These are phyloP conservation scores for Alternaria sp. DNA, from an alignment of 2,329 filamentous ascomycete species.

Conservation along the genomic window DNA sequence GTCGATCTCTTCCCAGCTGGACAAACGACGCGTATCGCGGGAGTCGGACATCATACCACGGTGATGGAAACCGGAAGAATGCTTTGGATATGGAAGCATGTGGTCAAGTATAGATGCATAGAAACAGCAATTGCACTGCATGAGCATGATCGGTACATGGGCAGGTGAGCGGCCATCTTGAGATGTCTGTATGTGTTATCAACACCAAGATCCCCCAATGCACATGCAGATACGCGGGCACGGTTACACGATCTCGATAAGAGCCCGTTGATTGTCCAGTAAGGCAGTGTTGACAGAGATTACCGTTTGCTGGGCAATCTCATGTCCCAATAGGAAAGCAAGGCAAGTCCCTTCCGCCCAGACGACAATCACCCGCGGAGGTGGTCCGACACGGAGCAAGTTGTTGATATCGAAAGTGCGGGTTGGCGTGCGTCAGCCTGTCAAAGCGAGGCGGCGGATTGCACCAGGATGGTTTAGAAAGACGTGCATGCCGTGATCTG, in stretches of 20 bases:
- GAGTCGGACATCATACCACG: not conserved
- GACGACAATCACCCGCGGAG: not conserved
- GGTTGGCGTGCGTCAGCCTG: not conserved
- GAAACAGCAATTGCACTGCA: not conserved
- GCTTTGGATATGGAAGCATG: not conserved
- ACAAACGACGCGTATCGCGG: not conserved
- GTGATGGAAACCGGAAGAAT: not conserved
- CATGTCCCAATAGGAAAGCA: not conserved
- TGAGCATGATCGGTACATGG: not conserved
- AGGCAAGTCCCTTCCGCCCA: not conserved
- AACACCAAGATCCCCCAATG: not conserved
- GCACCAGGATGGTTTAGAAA: constrained; percentile 5
- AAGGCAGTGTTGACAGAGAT: not conserved
- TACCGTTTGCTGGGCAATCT: not conserved
- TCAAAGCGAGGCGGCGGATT: not conserved
- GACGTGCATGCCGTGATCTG: constrained; percentile 5
- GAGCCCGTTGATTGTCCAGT: not conserved
- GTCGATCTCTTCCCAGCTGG: not conserved
- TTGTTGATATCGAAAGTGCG: constrained; percentile 6
- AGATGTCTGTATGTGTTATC: not conserved
- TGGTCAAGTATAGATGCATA: not conserved
- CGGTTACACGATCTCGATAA: not conserved
- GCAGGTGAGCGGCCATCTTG: not conserved
- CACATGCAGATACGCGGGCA: not conserved
- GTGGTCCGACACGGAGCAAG: not conserved